Evolutionary conservation across 2,329 filamentous ascomycete species (phyloP), one percentile per base, ranked within the genome.

Genomic region (Sporothrix schenckii): DNA sequence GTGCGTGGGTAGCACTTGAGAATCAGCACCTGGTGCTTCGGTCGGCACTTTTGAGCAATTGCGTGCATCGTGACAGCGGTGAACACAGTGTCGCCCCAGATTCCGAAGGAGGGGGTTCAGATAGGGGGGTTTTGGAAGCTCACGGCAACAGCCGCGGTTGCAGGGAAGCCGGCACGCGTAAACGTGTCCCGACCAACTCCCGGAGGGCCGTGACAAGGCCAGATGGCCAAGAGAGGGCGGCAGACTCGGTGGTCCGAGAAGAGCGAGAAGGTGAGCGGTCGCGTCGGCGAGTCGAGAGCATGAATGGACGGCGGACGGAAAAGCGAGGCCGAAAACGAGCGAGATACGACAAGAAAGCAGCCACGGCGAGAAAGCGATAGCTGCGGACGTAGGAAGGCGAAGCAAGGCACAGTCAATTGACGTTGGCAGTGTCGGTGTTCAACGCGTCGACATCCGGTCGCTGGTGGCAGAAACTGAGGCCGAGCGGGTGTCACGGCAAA

Each of bases 1-100:
- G 92, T 94, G 75, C 91, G 91, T 53, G 95, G 95, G 80, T 97
- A 99, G 84, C 94, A 98, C 83, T 97, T 97, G 74, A 97, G 87
- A 75, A 97, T 91, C 72, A 98, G 85, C 76, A 97, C 92, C 86
- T 98, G 94, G 83, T 99, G 95, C 84, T 97, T 98, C 39, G 95
- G 94, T 72, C 94, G 92, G 81, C 88, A 89, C 80, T 85, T 88
- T 77, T 89, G 85, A 80, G 88, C 84, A 73, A 90, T 84, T 77
- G 88, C 84, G 78, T 90, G 85, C 88, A 91, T 91, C 72, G 76
- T 77, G 79, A 72, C 75, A 75, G 70, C 11, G 6, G 41, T 1
- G n/a, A 39, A 19, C 9, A 14, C 3, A 41, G 10, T 4, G 39
- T 63, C 39, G 58, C 24, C 27, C 13, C 3, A 27, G 39, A 21